These are phyloP conservation scores for Fusarium brachygibbosum DNA, from an alignment of 2,329 filamentous ascomycete species.

Conservation along the genomic window DNA sequence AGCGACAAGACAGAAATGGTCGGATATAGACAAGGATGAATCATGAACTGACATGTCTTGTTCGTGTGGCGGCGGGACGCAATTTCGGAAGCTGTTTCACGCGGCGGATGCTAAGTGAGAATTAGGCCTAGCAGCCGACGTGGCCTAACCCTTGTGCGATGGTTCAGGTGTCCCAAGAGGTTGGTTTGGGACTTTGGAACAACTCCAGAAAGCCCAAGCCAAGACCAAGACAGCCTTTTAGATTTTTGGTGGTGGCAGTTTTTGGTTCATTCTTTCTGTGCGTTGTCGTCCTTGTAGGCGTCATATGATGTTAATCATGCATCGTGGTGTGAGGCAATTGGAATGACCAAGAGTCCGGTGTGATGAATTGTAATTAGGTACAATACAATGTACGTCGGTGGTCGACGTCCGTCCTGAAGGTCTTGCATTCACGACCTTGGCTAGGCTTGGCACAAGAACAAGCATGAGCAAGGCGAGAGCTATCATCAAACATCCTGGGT, in stretches of 20 bases:
- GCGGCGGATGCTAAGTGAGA: slow-evolving; percentile 39
- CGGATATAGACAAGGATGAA: slow-evolving; percentile 33
- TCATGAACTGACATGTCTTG: slow-evolving; percentile 12
- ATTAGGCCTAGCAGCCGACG: slow-evolving; percentile 46
- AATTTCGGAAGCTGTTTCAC: slow-evolving; percentile 55
- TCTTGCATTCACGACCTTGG: slow-evolving; percentile 26
- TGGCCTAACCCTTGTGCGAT: slow-evolving; percentile 45
- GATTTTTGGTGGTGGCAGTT: slow-evolving; percentile 19
- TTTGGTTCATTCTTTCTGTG: slow-evolving; percentile 4
- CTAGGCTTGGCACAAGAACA: slow-evolving; percentile 26
- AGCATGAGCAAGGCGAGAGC: slow-evolving; percentile 11
- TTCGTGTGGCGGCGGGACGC: slow-evolving; percentile 50
- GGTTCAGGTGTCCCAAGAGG: slow-evolving; percentile 33
- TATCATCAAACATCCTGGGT: slow-evolving; percentile 15
- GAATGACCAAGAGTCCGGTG: slow-evolving; percentile 28
- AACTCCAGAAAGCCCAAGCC: slow-evolving; percentile 31
- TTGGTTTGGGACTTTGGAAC: slow-evolving; percentile 23
- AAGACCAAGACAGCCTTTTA: slow-evolving; percentile 15
- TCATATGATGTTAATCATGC: slow-evolving; percentile 35
- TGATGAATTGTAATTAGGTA: slow-evolving; percentile 9
- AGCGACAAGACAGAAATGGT: background rate
- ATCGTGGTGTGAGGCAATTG: slow-evolving; percentile 34
- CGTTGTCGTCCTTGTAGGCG: slow-evolving; percentile 18
- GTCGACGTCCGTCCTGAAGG: slow-evolving; percentile 15
- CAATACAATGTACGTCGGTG: slow-evolving; percentile 7